These are phyloP conservation scores for Rhodotorula sp. DNA, from an alignment of 1,284 basidiomycete genomes.

Conservation along the genomic window DNA sequence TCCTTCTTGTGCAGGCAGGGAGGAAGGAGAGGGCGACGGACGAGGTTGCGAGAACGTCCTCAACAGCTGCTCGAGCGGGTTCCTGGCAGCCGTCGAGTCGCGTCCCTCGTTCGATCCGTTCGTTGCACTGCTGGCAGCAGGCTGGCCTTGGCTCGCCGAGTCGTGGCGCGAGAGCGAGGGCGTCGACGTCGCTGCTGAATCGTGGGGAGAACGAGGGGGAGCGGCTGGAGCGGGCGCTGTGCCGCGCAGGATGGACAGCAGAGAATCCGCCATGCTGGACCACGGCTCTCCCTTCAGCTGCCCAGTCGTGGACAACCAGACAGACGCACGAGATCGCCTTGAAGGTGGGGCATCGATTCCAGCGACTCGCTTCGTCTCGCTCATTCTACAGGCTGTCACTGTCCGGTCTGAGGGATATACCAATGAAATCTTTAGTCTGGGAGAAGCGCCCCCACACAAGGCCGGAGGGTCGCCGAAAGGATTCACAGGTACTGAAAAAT, in stretches of 20 bases:
- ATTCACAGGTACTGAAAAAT: too few species aligned
- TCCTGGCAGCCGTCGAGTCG: too few species aligned
- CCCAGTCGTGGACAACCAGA: not conserved
- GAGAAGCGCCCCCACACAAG: too few species aligned
- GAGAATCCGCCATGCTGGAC: not conserved
- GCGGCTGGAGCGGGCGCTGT: not conserved
- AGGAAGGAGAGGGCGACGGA: not conserved
- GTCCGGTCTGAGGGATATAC: too few species aligned
- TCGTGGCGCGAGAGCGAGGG: not conserved
- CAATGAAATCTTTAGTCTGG: too few species aligned
- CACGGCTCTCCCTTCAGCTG: not conserved
- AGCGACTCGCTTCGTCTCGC: too few species aligned
- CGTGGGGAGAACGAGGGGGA: not conserved
- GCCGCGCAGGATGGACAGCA: slow-evolving; percentile 12
- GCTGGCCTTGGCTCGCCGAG: not conserved
- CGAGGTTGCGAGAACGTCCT: not conserved
- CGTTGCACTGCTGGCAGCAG: not conserved
- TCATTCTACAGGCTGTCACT: too few species aligned
- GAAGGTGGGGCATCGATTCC: too few species aligned
- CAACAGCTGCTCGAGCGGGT: not conserved
- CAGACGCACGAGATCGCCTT: too few species aligned
- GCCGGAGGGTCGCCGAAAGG: too few species aligned
- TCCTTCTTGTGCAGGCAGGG: not conserved
- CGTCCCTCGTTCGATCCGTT: too few species aligned
- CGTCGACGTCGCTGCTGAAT: not conserved